Conservation (phyloP, 163 green algal genomes). For the Scenedesmus sp. region DNA sequence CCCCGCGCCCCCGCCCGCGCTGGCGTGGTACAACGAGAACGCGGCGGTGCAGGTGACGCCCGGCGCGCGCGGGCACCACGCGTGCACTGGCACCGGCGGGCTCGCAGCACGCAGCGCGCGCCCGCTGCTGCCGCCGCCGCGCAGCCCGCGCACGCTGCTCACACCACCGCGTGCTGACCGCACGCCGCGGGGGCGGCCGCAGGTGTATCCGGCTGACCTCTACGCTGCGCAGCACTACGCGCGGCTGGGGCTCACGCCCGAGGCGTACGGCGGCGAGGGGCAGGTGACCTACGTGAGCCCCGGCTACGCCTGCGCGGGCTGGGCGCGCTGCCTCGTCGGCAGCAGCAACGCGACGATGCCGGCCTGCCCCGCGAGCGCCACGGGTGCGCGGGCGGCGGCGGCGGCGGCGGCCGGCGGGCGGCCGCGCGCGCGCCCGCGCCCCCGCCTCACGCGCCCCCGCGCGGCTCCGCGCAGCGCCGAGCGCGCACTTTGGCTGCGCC, state of each 20-base stretch:
- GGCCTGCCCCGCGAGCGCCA: conserved; percentile 17
- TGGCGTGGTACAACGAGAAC: conserved; percentile 42
- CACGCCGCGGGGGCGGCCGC: background rate
- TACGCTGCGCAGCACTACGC: conserved; percentile 15
- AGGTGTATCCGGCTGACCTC: conserved; percentile 34
- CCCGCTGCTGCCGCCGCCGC: too few relatives aligned
- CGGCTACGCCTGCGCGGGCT: conserved; percentile 36
- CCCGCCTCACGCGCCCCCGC: background rate
- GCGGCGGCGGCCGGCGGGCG: background rate
- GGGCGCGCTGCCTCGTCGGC: conserved; percentile 6
- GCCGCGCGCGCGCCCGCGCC: too few relatives aligned
- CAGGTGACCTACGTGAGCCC: conserved; percentile 23
- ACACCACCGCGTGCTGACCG: too few relatives aligned
- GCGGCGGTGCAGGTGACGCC: background rate
- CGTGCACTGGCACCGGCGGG: background rate
- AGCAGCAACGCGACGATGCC: conserved; percentile 18
- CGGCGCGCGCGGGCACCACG: background rate
- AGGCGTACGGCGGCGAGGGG: background rate
- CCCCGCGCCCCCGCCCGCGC: background rate
- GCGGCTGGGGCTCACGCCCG: conserved; percentile 2
- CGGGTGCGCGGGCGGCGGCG: conserved; percentile 5
- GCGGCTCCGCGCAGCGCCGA: conserved; percentile 12
- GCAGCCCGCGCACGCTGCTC: too few relatives aligned
- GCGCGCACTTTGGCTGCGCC: conserved; percentile 23
- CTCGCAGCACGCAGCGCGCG: too few relatives aligned